Conservation (phyloP, 768 basidiomycete genomes). For the Boletus subcaerulescens region DNA sequence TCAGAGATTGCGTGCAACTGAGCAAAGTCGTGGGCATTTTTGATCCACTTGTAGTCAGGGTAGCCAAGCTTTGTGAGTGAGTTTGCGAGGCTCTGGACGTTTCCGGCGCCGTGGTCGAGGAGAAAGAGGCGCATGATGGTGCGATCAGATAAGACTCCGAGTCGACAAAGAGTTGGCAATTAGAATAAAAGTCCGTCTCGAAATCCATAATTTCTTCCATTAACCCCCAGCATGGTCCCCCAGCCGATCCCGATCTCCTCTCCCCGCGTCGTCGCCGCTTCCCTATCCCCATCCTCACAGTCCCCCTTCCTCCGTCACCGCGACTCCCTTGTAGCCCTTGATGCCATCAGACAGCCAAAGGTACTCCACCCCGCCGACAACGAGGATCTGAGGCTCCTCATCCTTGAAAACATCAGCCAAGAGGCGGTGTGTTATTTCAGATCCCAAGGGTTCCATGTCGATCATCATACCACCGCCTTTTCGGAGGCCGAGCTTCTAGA, state of each 20-base stretch:
- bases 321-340: slow-evolving; percentile 32
- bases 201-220: no score
- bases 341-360: slow-evolving; percentile 52
- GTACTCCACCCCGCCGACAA: slow-evolving; percentile 82
- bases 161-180: no score
- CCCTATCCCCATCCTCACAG: slow-evolving; percentile 48
- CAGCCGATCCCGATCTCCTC: slow-evolving; percentile 45
- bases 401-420: slow-evolving; percentile 94
- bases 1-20: slow-evolving; percentile 33
- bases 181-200: no score
- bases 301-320: slow-evolving; percentile 39
- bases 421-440: slow-evolving; percentile 82
- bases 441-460: slow-evolving; percentile 86
- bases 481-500: slow-evolving; percentile 91
- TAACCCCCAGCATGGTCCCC: slow-evolving; percentile 39
- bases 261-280: slow-evolving; percentile 42
- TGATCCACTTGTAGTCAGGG: slow-evolving; percentile 81
- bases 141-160: no score
- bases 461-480: slow-evolving; percentile 81
- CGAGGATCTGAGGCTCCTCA: slow-evolving; percentile 73
- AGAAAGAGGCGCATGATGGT: slow-evolving; percentile 65
- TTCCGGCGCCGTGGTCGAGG: slow-evolving; percentile 96
- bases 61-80: slow-evolving; percentile 82
- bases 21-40: slow-evolving; percentile 73
- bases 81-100: slow-evolving; percentile 91